phyloP scores from a whole-genome alignment of 1,284 basidiomycete genomes.

The Phlebopus sp. region DNA sequence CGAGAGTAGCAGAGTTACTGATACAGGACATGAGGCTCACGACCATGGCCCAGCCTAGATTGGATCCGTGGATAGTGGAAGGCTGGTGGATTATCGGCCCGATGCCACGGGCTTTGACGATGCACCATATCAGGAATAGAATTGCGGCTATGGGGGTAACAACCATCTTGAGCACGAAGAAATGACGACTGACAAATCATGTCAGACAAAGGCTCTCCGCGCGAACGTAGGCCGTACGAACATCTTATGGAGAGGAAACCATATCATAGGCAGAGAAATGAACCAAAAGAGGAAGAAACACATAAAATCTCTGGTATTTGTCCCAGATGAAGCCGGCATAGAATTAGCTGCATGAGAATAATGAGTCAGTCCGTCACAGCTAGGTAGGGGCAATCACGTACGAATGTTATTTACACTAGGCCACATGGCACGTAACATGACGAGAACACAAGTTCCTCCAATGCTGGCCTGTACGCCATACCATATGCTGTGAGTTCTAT shows the following conservation, averaged over 20 bases:
- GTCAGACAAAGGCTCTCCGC: constrained; percentile 9
- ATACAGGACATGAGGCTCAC: constrained; percentile 76
- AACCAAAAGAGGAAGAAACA: constrained; percentile 89
- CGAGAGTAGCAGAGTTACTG: constrained; percentile 75
- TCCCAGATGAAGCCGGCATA: constrained; percentile 68
- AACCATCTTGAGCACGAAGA: constrained; percentile 80
- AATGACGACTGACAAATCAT: constrained; percentile 54
- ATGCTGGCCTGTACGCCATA: constrained; percentile 82
- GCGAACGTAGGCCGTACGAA: constrained; percentile 33
- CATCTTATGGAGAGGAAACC: constrained; percentile 82
- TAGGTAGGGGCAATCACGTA: constrained; percentile 32
- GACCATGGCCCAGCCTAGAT: constrained; percentile 79
- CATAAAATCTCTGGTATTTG: constrained; percentile 68
- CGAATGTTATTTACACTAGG: constrained; percentile 69
- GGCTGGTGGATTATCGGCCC: constrained; percentile 77
- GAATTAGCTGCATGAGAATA: constrained; percentile 25
- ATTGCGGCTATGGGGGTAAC: constrained; percentile 73
- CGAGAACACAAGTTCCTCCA: constrained; percentile 73
- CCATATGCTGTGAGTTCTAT: constrained; percentile 52
- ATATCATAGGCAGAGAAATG: constrained; percentile 75
- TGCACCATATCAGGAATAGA: constrained; percentile 79
- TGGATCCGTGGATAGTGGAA: constrained; percentile 63
- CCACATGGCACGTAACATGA: constrained; percentile 73
- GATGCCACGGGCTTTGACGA: constrained; percentile 75
- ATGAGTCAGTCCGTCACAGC: constrained; percentile 2